Evolutionary conservation across 2,329 filamentous ascomycete genomes (phyloP), one percentile per base, ranked within the genome.

Genomic region (Colletotrichum sp.): DNA sequence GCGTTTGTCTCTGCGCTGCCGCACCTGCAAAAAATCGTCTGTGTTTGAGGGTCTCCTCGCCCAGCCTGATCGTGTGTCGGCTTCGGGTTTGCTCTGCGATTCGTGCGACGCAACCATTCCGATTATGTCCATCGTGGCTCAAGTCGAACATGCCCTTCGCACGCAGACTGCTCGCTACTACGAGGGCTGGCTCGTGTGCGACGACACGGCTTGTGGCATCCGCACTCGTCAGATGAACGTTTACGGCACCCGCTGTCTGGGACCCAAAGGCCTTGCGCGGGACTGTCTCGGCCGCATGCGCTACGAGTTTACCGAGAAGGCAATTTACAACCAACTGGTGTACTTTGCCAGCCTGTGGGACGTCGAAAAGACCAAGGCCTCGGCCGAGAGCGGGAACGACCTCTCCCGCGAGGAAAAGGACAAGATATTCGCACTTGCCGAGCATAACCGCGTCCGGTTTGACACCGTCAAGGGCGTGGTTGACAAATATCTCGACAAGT

Each of bases 161-260:
- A 87, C 90, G 39, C 92, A 96, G 80, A 94, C 95, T 8, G 90
- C 94, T 12, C 91, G 92, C 64, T 99, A 99, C 88, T 99, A 99
- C 84, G 94, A 98, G 81, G 96, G 93, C 76, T 98, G 95, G 93
- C 91, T 99, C 7, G 89, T 95, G 52, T 99, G 97, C 84, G 94
- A 98, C 83, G 97, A 99, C 83, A 88, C 94, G 3, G 93, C 94
- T 39, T 99, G 97, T 84, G 94, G 94, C 32, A 94, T 93, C 82
- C 93, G 95, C 72, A 99, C 97, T 3, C 92, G 96, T 65, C 95
- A 98, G 83, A 96, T 99, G 89, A 95, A 93, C 80, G 97, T 99
- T 52, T 98, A 98, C 83, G 97, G 97, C 61, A 93, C 94, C 76
- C 92, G 96, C 66, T 99, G 97, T 83, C 89, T 99, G 7, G 97